These are phyloP conservation scores for Cryoendolithus antarcticus DNA, from an alignment of 2,329 filamentous ascomycete species.

Conservation along the genomic window DNA sequence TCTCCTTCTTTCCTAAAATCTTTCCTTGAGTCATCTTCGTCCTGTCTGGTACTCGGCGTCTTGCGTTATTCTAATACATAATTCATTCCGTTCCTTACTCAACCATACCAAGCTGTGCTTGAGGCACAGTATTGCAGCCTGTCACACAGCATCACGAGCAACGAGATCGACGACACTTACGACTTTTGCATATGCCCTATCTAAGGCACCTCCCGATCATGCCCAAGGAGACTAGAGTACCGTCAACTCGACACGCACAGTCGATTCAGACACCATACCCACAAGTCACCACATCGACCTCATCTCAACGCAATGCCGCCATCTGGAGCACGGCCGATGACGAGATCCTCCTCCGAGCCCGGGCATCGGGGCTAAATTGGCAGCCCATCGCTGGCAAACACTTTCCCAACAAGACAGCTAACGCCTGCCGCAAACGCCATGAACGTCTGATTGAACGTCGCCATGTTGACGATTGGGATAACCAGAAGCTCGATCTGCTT, in stretches of 20 bases:
- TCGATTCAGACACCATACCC: constrained; percentile 22
- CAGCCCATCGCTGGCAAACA: constrained; percentile 62
- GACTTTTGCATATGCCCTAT: constrained; percentile 15
- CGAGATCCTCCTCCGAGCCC: constrained; percentile 56
- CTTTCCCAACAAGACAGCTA: constrained; percentile 65
- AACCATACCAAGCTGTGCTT: constrained; percentile 9
- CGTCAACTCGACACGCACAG: constrained; percentile 15
- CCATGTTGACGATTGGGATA: constrained; percentile 67
- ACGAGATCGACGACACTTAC: constrained; percentile 5
- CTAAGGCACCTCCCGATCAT: constrained; percentile 24
- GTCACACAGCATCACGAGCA: constrained; percentile 1
- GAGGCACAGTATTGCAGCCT: constrained; percentile 10
- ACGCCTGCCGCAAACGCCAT: constrained; percentile 81
- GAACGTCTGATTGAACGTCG: constrained; percentile 67
- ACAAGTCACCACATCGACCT: constrained; percentile 18
- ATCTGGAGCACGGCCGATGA: constrained; percentile 65
- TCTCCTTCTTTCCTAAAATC: constrained; percentile 20
- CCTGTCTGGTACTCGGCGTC: constrained; percentile 21
- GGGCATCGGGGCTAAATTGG: constrained; percentile 71
- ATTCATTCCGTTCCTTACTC: constrained; percentile 3
- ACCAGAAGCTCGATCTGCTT: constrained; percentile 58
- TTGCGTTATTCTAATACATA: constrained; percentile 9
- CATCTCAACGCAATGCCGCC: constrained; percentile 25
- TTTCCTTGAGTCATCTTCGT: constrained; percentile 16
- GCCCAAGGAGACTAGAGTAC: constrained; percentile 32